A percentile compares a stretch with the other conserved stretches of the same genome.
Evolutionary conservation across 805 yeast species (phyloP).

Genomic region (Pichia exigua): DNA sequence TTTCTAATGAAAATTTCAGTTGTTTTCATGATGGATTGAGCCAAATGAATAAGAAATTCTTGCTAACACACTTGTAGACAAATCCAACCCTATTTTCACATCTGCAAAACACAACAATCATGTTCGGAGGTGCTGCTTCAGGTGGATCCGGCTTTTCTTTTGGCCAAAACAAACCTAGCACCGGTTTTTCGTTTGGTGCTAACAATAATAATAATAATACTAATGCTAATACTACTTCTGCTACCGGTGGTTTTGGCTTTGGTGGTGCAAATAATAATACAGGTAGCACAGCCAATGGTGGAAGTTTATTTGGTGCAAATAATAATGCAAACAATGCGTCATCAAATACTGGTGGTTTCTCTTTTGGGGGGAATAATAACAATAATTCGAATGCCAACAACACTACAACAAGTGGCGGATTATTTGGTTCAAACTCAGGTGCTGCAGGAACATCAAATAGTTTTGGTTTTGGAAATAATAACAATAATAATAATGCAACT

Average conservation of each 20-base stretch:
- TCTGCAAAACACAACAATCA: not conserved
- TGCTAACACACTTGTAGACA: not conserved
- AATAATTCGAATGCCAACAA: slow-evolving; percentile 21
- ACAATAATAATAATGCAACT: slow-evolving; percentile 5
- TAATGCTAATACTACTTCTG: not conserved
- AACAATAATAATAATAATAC: slow-evolving; percentile 1
- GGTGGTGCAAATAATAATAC: slow-evolving; percentile 9
- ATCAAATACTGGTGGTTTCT: not conserved
- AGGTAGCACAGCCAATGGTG: slow-evolving; percentile 15
- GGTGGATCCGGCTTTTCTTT: slow-evolving; percentile 3
- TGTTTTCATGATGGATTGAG: not conserved
- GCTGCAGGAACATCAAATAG: slow-evolving; percentile 12
- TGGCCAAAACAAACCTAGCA: slow-evolving; percentile 1
- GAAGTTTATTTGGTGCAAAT: slow-evolving; percentile 13
- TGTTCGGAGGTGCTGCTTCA: slow-evolving; percentile 4
- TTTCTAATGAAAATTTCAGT: too few relatives aligned
- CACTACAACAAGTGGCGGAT: slow-evolving; percentile 9
- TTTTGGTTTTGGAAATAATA: slow-evolving; percentile 29
- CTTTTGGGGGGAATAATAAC: slow-evolving; percentile 15
- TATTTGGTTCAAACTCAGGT: slow-evolving; percentile 19
- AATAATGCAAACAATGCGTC: slow-evolving; percentile 19
- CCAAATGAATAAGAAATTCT: not conserved
- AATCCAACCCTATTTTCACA: not conserved
- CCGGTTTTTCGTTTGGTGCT: slow-evolving; percentile 11
- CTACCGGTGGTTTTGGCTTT: slow-evolving; percentile 27